Percentiles rank a stretch among this genome's conserved stretches.
These are phyloP conservation scores for Ceratobasidium sp. DNA, from an alignment of 1,284 basidiomycete species.

Conservation along the genomic window DNA sequence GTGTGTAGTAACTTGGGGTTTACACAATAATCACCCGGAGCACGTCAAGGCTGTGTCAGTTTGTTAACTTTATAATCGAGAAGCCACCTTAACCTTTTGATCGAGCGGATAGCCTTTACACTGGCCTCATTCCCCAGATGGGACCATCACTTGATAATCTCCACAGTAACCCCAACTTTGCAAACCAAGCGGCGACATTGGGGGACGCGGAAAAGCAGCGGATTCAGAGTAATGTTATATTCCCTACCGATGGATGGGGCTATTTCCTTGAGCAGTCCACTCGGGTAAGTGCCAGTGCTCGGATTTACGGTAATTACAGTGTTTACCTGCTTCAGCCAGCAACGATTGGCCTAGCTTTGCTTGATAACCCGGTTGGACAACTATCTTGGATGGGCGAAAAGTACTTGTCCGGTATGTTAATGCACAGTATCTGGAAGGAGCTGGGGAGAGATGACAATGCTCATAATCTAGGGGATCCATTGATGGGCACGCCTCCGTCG, in stretches of 20 bases:
- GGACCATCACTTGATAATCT: constrained; percentile 11
- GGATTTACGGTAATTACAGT: too few relatives aligned
- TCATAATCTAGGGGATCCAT: constrained; percentile 1
- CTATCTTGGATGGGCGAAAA: constrained; percentile 39
- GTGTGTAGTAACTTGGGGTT: constrained; percentile 33
- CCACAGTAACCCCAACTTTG: neutral
- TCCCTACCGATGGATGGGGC: constrained; percentile 4
- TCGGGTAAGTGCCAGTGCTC: constrained; percentile 25
- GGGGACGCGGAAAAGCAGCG: constrained; percentile 3
- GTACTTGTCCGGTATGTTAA: constrained; percentile 18
- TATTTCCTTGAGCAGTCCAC: constrained; percentile 40
- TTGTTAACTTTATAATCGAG: neutral
- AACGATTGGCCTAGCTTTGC: constrained; percentile 41
- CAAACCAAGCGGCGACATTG: constrained; percentile 16
- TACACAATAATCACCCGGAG: constrained; percentile 26
- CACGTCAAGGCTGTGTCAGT: constrained; percentile 16
- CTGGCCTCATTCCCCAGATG: constrained; percentile 33
- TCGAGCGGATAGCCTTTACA: constrained; percentile 15
- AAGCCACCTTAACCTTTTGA: neutral
- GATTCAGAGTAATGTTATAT: neutral
- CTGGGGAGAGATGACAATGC: neutral
- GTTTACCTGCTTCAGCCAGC: constrained; percentile 23
- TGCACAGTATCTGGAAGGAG: neutral
- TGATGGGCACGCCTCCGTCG: neutral
- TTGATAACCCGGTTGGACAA: constrained; percentile 41